Conservation (phyloP, 1,284 basidiomycete genomes). For the Neonothopanus nambi region DNA sequence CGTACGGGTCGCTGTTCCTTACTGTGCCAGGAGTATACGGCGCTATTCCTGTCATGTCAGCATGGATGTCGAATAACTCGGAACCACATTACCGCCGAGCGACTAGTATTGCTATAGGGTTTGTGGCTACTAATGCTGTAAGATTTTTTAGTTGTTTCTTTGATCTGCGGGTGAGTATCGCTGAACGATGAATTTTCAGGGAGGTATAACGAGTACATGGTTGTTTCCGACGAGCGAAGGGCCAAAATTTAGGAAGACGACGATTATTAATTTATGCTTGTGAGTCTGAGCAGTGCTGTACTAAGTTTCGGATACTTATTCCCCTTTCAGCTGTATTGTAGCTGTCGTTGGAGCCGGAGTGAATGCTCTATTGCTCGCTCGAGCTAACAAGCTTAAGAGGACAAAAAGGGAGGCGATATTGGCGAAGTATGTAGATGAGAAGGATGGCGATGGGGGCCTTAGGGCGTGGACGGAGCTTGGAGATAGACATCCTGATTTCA, state of each 20-base stretch:
- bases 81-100: slow-evolving; percentile 42
- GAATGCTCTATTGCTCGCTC: slow-evolving; percentile 29
- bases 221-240: slow-evolving; percentile 37
- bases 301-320: not conserved
- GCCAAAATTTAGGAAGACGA: slow-evolving; percentile 35
- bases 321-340: slow-evolving; percentile 23
- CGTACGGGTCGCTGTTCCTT: slow-evolving; percentile 38
- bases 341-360: slow-evolving; percentile 26
- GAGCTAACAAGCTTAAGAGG: slow-evolving; percentile 29
- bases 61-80: slow-evolving; percentile 47
- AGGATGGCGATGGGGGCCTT: slow-evolving; percentile 24
- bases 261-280: slow-evolving; percentile 37
- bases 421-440: slow-evolving; percentile 29
- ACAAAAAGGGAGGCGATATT: slow-evolving; percentile 29
- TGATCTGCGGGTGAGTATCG: not conserved
- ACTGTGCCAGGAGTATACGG: slow-evolving; percentile 35
- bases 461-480: slow-evolving; percentile 38
- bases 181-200: slow-evolving; percentile 21
- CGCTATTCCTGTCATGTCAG: slow-evolving; percentile 27
- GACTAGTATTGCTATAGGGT: slow-evolving; percentile 42
- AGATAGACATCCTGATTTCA: slow-evolving; percentile 38
- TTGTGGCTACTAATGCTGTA: slow-evolving; percentile 28
- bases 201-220: slow-evolving; percentile 44
- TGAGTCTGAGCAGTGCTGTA: slow-evolving; percentile 20
- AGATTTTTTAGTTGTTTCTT: not conserved